A percentile compares a stretch with the other conserved stretches of the same genome.
Conservation (phyloP, 2,329 filamentous ascomycete genomes). For the Cadophora sp. region DNA sequence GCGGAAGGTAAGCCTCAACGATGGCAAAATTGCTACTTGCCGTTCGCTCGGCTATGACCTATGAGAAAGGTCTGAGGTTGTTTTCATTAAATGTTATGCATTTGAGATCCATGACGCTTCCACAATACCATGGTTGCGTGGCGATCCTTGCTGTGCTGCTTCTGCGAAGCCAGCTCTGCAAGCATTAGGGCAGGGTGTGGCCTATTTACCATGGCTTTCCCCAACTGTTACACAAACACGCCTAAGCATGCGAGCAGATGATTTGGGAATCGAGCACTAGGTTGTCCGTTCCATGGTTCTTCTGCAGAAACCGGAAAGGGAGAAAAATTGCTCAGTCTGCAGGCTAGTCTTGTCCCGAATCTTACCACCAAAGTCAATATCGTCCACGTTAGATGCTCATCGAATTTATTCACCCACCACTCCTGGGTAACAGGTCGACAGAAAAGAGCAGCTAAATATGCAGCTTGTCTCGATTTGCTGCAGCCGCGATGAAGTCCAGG, state of each 20-base stretch:
- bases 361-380: background rate
- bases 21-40: background rate
- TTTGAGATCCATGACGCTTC: background rate
- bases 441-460: background rate
- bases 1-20: background rate
- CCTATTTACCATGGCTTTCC: background rate
- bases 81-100: background rate
- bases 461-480: background rate
- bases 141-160: background rate
- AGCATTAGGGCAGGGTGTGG: background rate
- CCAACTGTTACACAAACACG: constrained; percentile 5
- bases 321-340: constrained; percentile 1
- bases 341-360: background rate
- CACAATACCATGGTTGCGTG: background rate
- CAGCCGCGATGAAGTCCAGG: background rate
- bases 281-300: background rate
- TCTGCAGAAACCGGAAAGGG: background rate
- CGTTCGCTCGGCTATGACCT: background rate
- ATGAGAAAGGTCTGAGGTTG: background rate
- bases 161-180: background rate
- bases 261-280: background rate
- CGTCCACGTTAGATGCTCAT: background rate
- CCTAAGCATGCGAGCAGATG: background rate
- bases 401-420: background rate
- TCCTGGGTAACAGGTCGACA: background rate